Evolutionary conservation across 805 yeast genomes (phyloP).

Genomic region (Pichia cephalocereana): DNA sequence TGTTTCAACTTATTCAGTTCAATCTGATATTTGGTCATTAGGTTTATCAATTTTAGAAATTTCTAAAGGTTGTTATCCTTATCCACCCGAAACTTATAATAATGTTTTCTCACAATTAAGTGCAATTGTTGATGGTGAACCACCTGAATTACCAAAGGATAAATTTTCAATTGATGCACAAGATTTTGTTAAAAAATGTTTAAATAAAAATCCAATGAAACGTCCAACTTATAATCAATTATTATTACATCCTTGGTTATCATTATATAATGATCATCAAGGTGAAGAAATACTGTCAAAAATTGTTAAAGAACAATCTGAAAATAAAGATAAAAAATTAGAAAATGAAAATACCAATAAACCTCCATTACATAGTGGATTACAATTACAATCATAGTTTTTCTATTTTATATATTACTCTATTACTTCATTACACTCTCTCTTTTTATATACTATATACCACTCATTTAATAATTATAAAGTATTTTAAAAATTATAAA

Average conservation of each 20-base stretch:
- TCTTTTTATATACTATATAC: too few relatives aligned
- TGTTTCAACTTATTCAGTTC: constrained; percentile 78
- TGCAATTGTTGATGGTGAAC: constrained; percentile 94
- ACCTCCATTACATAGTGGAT: constrained; percentile 23
- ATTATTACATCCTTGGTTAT: constrained; percentile 78
- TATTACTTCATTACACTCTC: too few relatives aligned
- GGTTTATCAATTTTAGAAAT: constrained; percentile 83
- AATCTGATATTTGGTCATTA: constrained; percentile 91
- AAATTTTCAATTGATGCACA: constrained; percentile 68
- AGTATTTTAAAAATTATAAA: too few relatives aligned
- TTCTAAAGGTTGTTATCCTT: constrained; percentile 90
- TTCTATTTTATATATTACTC: too few relatives aligned
- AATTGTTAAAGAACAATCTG: constrained; percentile 19
- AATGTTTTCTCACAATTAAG: constrained; percentile 87
- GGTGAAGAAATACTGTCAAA: constrained; percentile 21
- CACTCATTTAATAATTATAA: too few relatives aligned
- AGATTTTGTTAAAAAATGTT: constrained; percentile 67
- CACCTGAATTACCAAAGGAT: constrained; percentile 64
- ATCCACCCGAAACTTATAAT: constrained; percentile 86
- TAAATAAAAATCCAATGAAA: constrained; percentile 69
- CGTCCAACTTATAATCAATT: constrained; percentile 77
- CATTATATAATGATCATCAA: constrained; percentile 33
- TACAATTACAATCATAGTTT: background rate
- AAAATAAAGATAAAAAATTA: constrained; percentile 7
- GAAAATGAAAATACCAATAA: constrained; percentile 10